phyloP scores from a whole-genome alignment of 169 alveolate genomes.

The Cryptosporidium muris region DNA sequence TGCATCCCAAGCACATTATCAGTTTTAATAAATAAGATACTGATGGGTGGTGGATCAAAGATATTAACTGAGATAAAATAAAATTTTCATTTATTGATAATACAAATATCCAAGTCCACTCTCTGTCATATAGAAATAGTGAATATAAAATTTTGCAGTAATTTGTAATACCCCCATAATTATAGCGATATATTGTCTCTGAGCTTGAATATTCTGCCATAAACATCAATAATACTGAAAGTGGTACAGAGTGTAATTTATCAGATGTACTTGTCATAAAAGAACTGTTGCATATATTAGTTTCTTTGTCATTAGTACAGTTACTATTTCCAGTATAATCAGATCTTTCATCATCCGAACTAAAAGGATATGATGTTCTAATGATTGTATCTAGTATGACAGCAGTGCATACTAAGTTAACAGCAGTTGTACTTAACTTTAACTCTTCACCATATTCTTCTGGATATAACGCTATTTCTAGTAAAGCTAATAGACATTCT shows the following conservation, averaged over 20 bases:
- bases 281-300: neutral
- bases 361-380: neutral
- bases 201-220: neutral
- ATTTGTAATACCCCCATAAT: constrained; percentile 5
- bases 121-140: constrained; percentile 16
- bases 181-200: neutral
- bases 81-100: neutral
- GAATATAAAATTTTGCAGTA: constrained; percentile 27
- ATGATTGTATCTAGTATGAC: constrained; percentile 3
- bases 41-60: constrained; percentile 4
- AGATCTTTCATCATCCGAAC: neutral
- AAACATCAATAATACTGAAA: constrained; percentile 35
- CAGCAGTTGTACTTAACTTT: constrained; percentile 20
- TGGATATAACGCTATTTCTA: constrained; percentile 66
- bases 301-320: neutral
- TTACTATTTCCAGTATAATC: neutral
- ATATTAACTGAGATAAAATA: constrained; percentile 1
- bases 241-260: constrained; percentile 15
- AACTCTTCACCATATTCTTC: neutral
- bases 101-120: constrained; percentile 40
- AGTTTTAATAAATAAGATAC: constrained; percentile 36
- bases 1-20: neutral
- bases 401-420: constrained; percentile 32
- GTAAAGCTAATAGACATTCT: neutral
- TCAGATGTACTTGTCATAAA: neutral